Percentiles rank a stretch among this genome's conserved stretches.
These are phyloP conservation scores for Alternaria arbusti DNA, from an alignment of 2,329 filamentous ascomycete species.

Conservation along the genomic window DNA sequence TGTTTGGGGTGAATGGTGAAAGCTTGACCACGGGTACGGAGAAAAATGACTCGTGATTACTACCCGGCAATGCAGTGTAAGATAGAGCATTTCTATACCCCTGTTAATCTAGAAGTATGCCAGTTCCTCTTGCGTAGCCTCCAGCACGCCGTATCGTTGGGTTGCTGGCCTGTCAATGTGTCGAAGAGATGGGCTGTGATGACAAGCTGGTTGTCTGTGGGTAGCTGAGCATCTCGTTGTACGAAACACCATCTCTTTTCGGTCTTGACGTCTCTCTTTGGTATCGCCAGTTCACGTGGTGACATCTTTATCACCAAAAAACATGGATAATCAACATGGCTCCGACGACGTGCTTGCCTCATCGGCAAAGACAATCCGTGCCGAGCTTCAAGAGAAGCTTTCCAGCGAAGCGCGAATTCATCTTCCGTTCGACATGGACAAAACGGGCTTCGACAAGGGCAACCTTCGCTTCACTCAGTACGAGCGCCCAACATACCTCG, in stretches of 20 bases:
- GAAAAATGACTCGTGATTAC: neutral
- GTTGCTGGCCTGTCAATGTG: neutral
- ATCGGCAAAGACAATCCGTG: neutral
- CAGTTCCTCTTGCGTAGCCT: neutral
- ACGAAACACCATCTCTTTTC: neutral
- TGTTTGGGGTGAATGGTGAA: neutral
- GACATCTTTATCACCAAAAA: neutral
- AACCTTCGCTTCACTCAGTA: constrained; percentile 12
- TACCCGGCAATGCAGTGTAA: neutral
- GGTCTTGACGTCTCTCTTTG: neutral
- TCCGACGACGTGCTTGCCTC: neutral
- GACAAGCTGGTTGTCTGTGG: neutral
- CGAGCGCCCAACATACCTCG: constrained; percentile 7
- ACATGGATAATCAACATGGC: neutral
- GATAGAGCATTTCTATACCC: neutral
- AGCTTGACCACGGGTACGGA: neutral
- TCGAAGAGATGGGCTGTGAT: neutral
- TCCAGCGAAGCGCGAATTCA: neutral
- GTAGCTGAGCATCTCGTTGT: neutral
- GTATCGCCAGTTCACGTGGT: neutral
- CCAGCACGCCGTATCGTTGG: neutral
- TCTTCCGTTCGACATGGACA: constrained; percentile 1
- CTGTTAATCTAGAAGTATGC: neutral
- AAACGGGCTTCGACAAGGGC: neutral
- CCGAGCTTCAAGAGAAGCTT: constrained; percentile 4